Conservation (phyloP, 1,284 basidiomycete genomes). For the Tilletia horrida region DNA sequence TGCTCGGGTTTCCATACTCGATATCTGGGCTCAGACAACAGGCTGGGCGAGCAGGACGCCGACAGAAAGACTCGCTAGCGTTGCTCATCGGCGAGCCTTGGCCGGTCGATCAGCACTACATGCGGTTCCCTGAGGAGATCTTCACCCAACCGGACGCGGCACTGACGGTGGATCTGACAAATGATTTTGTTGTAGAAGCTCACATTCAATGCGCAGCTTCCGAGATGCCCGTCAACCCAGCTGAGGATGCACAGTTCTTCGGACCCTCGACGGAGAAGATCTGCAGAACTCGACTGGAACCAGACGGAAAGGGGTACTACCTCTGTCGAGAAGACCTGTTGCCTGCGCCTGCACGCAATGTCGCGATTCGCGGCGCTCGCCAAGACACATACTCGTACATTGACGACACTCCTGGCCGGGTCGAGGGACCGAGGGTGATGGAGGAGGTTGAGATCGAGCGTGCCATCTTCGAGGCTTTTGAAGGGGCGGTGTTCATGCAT, state of each 20-base stretch:
- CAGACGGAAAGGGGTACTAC: constrained; percentile 69
- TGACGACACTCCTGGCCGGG: constrained; percentile 62
- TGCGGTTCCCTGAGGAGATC: constrained; percentile 62
- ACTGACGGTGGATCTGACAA: constrained; percentile 71
- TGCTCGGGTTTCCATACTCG: constrained; percentile 76
- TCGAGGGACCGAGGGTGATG: constrained; percentile 61
- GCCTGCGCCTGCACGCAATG: constrained; percentile 70
- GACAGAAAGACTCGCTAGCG: constrained; percentile 76
- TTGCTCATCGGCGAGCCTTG: constrained; percentile 71
- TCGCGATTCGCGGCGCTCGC: constrained; percentile 72
- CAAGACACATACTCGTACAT: constrained; percentile 77
- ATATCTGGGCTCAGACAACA: constrained; percentile 71
- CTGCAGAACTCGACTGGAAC: constrained; percentile 62
- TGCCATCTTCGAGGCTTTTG: constrained; percentile 74
- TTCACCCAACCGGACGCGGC: constrained; percentile 62
- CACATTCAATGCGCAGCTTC: constrained; percentile 83
- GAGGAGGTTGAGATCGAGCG: constrained; percentile 84
- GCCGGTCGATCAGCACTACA: constrained; percentile 75
- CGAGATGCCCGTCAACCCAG: constrained; percentile 72
- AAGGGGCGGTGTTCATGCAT: constrained; percentile 59
- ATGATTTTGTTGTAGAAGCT: constrained; percentile 72
- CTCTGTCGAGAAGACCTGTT: constrained; percentile 73
- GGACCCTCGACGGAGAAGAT: constrained; percentile 60
- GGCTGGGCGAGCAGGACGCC: constrained; percentile 79
- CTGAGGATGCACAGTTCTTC: constrained; percentile 70